These are phyloP conservation scores for Cupressus sempervirens DNA, from an alignment of 75 land plant species.

Conservation along the genomic window DNA sequence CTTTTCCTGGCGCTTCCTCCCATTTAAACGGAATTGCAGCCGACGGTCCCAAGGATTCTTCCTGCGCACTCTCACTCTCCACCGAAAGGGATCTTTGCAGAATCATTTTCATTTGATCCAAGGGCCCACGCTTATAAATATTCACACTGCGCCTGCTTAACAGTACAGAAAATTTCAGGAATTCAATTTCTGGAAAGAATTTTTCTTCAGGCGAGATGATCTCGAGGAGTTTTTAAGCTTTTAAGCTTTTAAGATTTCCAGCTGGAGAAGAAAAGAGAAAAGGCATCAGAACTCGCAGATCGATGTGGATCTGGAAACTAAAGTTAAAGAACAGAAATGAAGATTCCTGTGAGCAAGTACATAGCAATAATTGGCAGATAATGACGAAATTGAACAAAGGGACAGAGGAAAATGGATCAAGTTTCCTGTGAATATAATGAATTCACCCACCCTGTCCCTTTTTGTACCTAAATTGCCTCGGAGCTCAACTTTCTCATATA, in stretches of 20 bases:
- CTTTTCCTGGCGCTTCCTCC: constrained; percentile 3
- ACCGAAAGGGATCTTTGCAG: neutral
- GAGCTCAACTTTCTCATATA: neutral
- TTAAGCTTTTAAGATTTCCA: neutral
- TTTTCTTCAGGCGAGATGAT: neutral
- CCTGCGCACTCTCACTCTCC: neutral
- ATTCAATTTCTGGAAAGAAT: neutral
- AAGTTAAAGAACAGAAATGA: too few species aligned
- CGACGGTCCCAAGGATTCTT: neutral
- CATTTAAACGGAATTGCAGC: constrained; percentile 6
- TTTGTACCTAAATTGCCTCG: neutral
- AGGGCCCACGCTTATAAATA: neutral
- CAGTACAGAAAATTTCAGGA: too few species aligned
- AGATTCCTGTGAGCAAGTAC: too few species aligned
- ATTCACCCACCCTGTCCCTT: neutral
- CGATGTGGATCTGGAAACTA: too few species aligned
- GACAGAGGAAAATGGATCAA: neutral
- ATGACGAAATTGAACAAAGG: neutral
- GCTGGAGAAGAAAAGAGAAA: neutral
- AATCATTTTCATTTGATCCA: too few species aligned
- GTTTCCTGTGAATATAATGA: neutral
- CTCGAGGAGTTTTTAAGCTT: neutral
- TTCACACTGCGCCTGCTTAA: neutral
- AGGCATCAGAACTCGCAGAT: neutral
- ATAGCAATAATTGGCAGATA: too few species aligned